phyloP scores from a whole-genome alignment of 2,329 filamentous ascomycete genomes.

The Talaromyces sp. region DNA sequence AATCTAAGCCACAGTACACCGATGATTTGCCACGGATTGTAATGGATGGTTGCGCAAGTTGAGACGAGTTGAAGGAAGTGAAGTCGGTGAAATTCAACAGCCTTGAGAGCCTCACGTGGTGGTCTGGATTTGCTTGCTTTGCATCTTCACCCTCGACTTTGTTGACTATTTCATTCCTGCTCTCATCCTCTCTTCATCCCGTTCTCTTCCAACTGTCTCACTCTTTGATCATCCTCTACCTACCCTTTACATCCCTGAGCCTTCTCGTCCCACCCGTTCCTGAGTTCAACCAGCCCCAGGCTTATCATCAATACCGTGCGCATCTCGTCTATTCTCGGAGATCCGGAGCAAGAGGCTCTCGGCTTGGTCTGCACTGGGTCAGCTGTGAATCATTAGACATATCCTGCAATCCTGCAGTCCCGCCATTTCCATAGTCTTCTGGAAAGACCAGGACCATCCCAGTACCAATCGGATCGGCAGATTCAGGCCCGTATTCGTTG shows the following conservation, averaged over 20 bases:
- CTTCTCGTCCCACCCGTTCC: too few relatives aligned
- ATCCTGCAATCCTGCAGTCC: not conserved
- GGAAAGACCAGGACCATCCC: conserved; percentile 1
- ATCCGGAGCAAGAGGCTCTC: not conserved
- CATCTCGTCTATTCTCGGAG: not conserved
- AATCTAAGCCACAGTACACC: conserved; percentile 12
- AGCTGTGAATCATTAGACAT: not conserved
- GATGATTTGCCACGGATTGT: conserved; percentile 14
- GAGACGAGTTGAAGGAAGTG: not conserved
- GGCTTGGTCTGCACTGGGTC: not conserved
- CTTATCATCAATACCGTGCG: too few relatives aligned
- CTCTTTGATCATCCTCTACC: not conserved
- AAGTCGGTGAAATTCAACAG: not conserved
- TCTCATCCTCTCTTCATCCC: not conserved
- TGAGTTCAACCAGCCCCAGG: too few relatives aligned
- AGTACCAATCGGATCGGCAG: conserved; percentile 19
- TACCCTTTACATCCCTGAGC: not conserved
- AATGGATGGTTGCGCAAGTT: not conserved
- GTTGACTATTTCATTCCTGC: not conserved
- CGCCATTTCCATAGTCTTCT: conserved; percentile 15
- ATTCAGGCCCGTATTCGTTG: conserved; percentile 5
- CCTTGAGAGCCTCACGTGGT: not conserved
- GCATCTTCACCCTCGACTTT: not conserved
- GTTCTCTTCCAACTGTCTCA: too few relatives aligned
- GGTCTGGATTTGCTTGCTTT: not conserved